phyloP scores from a whole-genome alignment of 352 stramenopile species.

The Phytophthora citricola region DNA sequence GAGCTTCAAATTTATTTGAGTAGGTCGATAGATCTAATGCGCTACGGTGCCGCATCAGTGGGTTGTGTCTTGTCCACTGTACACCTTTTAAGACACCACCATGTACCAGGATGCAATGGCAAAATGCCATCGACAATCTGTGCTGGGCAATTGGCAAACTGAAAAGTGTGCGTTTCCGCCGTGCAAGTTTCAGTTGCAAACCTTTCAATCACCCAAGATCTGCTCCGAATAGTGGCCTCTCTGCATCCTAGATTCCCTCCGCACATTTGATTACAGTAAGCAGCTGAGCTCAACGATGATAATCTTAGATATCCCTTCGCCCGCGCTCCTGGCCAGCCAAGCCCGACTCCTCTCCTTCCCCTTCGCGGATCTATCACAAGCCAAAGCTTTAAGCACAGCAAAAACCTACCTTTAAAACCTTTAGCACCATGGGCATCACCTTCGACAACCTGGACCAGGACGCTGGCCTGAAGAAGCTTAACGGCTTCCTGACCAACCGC shows the following conservation, averaged over 20 bases:
- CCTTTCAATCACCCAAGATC: background rate
- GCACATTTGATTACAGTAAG: constrained; percentile 35
- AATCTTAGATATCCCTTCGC: constrained; percentile 7
- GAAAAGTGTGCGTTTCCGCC: constrained; percentile 28
- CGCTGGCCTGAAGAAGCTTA: constrained; percentile 77
- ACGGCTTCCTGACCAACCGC: constrained; percentile 79
- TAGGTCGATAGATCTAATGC: too few species aligned
- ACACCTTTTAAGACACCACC: too few species aligned
- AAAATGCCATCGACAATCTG: background rate
- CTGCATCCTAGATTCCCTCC: background rate
- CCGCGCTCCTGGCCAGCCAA: constrained; percentile 46
- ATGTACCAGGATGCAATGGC: background rate
- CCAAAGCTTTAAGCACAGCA: constrained; percentile 18
- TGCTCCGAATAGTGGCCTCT: constrained; percentile 14
- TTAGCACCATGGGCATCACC: constrained; percentile 51
- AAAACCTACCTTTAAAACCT: constrained; percentile 1
- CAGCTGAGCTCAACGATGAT: background rate
- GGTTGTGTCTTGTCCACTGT: too few species aligned
- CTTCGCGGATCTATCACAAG: constrained; percentile 28
- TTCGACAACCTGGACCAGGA: constrained; percentile 72
- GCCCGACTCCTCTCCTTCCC: constrained; percentile 12
- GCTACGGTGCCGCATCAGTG: too few species aligned
- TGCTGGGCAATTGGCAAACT: background rate
- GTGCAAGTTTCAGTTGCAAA: constrained; percentile 60
- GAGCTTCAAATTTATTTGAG: too few species aligned